Evolutionary conservation across 371 early-diverging fungal species (phyloP), one percentile per base, ranked within the genome.

Genomic region (Smittium culicis): DNA sequence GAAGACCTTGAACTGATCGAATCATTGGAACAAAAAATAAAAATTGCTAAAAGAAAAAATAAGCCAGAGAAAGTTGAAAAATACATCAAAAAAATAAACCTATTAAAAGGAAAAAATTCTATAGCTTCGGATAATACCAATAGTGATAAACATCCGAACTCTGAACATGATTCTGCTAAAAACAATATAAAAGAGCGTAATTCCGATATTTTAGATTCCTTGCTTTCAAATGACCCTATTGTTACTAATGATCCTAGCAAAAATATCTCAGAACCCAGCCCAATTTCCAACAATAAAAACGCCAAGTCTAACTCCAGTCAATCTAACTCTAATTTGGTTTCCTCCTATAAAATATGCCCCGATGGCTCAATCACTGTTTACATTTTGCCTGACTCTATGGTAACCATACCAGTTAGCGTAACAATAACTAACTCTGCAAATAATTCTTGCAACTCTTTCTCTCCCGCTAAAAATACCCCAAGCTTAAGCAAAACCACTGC

Each of bases 1-100:
- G 78, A 74, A 64, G 86, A 85, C 35, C 92, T 94, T 79, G 97
- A 98, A 75, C 83, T 92, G 73, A 91, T 98, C 56, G 98, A 98
- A 80, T 82, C 86, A 56, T 69, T 96, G 68, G 94, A 96, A 75
- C 97, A 97, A 69, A 98, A 97, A 76, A 80, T 96, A 34, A 97
- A 97, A 76, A 98, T 98, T 73, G 96, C 96, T 0, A 82, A 80
- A 59, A 83, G 96, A 58, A 98, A 98, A 73, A 91, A 89, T 24
- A 84, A 86, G 14, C 80, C 82, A 1, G 97, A 96, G 32, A 98
- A 97, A 74, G 85, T 89, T 1, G 82, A 86, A 61, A 93, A 94
- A 72, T 84, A 94, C 45, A 67, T 80, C n/a, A 86, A 85, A 56
- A 90, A 91, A 69, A 73, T 96, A 5, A 62, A 62, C 29, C 8